Conservation (phyloP, 768 basidiomycete genomes). For the Tricholoma sp. region DNA sequence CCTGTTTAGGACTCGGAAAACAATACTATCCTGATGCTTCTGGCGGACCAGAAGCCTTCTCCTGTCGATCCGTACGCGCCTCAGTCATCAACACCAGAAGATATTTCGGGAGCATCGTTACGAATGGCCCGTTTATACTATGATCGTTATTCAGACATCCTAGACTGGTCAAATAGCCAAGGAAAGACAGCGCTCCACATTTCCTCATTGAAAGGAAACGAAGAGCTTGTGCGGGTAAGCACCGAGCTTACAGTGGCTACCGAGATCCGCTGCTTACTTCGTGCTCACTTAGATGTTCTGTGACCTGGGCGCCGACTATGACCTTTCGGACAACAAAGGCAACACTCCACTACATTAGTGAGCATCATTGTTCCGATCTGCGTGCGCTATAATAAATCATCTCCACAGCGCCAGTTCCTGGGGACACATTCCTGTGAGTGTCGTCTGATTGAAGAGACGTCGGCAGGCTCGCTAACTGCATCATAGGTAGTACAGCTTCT, state of each 20-base stretch:
- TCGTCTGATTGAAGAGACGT: constrained; percentile 1
- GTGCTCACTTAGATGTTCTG: constrained; percentile 69
- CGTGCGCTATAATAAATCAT: constrained; percentile 8
- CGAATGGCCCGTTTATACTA: constrained; percentile 87
- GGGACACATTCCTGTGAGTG: constrained; percentile 73
- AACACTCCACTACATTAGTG: constrained; percentile 94
- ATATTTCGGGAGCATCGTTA: constrained; percentile 66
- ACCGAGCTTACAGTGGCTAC: constrained; percentile 2
- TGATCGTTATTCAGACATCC: constrained; percentile 79
- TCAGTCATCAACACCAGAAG: constrained; percentile 45
- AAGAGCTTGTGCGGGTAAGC: constrained; percentile 80
- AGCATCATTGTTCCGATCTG: constrained; percentile 24
- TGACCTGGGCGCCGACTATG: constrained; percentile 85
- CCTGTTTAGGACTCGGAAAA: constrained; percentile 76
- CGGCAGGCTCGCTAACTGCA: constrained; percentile 5
- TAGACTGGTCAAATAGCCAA: constrained; percentile 90
- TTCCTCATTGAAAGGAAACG: constrained; percentile 84
- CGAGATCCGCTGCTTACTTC: not conserved
- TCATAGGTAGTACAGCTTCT: constrained; percentile 74
- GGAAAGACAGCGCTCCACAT: constrained; percentile 91
- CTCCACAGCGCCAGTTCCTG: constrained; percentile 73
- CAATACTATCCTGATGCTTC: constrained; percentile 88
- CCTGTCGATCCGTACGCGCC: constrained; percentile 40
- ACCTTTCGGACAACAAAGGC: constrained; percentile 86
- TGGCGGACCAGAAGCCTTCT: constrained; percentile 75